Conservation (phyloP, 2,329 filamentous ascomycete genomes). For the Ophiognomonia clavigignenti-juglandacearum region DNA sequence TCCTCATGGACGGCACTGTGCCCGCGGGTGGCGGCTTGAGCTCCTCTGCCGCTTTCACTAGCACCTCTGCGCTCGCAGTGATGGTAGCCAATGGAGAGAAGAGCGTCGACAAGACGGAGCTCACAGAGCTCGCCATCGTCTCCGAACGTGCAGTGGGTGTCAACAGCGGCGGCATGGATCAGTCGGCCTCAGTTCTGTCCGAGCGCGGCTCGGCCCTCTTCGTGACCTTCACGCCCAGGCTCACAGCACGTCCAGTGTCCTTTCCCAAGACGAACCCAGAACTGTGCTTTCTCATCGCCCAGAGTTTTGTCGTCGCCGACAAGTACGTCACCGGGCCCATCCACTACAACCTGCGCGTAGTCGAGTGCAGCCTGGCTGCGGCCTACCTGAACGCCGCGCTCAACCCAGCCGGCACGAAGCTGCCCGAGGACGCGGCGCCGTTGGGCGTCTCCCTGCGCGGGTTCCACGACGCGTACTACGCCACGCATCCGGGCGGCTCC, state of each 20-base stretch:
- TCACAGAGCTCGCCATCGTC: slow-evolving; percentile 90
- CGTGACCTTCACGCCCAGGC: slow-evolving; percentile 78
- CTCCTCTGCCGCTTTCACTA: slow-evolving; percentile 91
- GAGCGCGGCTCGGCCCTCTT: slow-evolving; percentile 81
- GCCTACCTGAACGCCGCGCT: slow-evolving; percentile 57
- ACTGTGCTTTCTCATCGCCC: slow-evolving; percentile 86
- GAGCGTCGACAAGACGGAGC: slow-evolving; percentile 80
- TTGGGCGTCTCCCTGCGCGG: slow-evolving; percentile 78
- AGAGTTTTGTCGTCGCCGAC: slow-evolving; percentile 89
- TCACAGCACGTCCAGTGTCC: slow-evolving; percentile 70
- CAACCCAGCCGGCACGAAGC: slow-evolving; percentile 50
- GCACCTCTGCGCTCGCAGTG: slow-evolving; percentile 81
- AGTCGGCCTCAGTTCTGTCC: slow-evolving; percentile 92
- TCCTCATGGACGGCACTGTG: slow-evolving; percentile 87
- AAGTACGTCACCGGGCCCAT: slow-evolving; percentile 91
- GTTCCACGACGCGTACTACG: slow-evolving; percentile 81
- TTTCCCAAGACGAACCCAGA: slow-evolving; percentile 80
- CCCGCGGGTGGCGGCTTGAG: slow-evolving; percentile 89
- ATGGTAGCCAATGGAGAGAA: slow-evolving; percentile 78
- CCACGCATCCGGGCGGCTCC: slow-evolving; percentile 39
- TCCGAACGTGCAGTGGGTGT: slow-evolving; percentile 93
- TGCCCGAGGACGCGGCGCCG: slow-evolving; percentile 75
- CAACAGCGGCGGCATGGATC: slow-evolving; percentile 97
- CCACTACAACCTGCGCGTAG: slow-evolving; percentile 94
- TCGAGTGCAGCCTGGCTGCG: slow-evolving; percentile 89